Evolutionary conservation across 345 rosid species (phyloP).

Genomic region (Firmiana major): DNA sequence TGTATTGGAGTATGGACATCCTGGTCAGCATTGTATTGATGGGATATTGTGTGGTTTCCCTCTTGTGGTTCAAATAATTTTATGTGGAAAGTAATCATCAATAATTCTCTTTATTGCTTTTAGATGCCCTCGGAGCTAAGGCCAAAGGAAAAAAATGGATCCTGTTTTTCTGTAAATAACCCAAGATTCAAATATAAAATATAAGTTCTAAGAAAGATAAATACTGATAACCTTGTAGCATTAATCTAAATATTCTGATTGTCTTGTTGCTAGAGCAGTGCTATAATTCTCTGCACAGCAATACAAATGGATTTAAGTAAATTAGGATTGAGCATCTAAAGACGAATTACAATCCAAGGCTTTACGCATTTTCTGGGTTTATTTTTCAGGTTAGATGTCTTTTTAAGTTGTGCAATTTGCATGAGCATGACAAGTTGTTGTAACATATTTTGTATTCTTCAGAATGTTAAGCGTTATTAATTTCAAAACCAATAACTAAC

Average conservation of each 20-base stretch:
- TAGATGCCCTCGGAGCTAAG: neutral
- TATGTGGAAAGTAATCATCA: neutral
- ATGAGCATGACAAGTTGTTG: neutral
- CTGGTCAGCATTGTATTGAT: neutral
- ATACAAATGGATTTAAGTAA: neutral
- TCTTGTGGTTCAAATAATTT: neutral
- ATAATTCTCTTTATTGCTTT: neutral
- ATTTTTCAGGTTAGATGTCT: neutral
- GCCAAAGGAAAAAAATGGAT: neutral
- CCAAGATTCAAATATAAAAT: neutral
- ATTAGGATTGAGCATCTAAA: neutral
- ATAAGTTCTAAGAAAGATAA: neutral
- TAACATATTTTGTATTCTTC: neutral
- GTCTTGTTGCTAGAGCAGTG: neutral
- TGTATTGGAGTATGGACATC: neutral
- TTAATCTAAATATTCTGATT: neutral
- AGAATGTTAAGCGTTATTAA: neutral
- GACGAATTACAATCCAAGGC: neutral
- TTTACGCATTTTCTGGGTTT: neutral
- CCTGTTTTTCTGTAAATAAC: neutral
- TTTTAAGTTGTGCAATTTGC: neutral
- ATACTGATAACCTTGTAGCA: neutral
- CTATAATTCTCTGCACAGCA: neutral
- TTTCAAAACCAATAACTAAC: neutral
- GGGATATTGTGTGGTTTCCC: neutral